Conservation (phyloP, 495 filamentous ascomycete genomes). For the Xylaria cubensis region DNA sequence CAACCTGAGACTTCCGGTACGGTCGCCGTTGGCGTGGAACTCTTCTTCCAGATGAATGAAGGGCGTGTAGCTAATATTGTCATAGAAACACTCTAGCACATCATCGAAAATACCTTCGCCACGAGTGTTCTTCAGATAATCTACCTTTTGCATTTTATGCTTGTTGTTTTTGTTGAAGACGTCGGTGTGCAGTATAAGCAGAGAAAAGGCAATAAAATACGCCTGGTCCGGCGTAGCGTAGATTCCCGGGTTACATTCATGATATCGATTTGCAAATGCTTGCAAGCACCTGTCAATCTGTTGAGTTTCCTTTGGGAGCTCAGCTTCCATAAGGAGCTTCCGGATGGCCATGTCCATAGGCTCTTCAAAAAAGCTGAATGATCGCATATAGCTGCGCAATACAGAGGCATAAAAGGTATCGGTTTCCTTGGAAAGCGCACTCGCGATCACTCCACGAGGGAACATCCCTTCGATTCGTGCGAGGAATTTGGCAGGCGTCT, state of each 20-base stretch:
- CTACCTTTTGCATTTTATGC: conserved; percentile 95
- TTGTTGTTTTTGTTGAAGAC: conserved; percentile 99
- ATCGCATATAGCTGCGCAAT: conserved; percentile 91
- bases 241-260: conserved; percentile 97
- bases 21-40: conserved; percentile 77
- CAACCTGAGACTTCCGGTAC: conserved; percentile 70
- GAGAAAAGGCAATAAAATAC: conserved; percentile 96
- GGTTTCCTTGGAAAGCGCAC: conserved; percentile 78
- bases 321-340: conserved; percentile 95
- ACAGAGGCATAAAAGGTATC: conserved; percentile 85
- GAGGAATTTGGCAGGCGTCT: conserved; percentile 90
- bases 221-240: conserved; percentile 92
- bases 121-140: conserved; percentile 93
- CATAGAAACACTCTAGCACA: conserved; percentile 94
- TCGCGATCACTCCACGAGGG: conserved; percentile 78
- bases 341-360: conserved; percentile 97
- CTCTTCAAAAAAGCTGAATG: conserved; percentile 92
- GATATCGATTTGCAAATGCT: conserved; percentile 93
- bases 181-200: conserved; percentile 95
- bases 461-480: conserved; percentile 79
- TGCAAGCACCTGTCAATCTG: conserved; percentile 96
- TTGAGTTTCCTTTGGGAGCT: conserved; percentile 95
- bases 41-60: conserved; percentile 98
- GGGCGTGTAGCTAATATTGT: conserved; percentile 96
- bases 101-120: conserved; percentile 91